A percentile compares a stretch with the other conserved stretches of the same genome.
Conservation (phyloP, 2,329 filamentous ascomycete genomes). For the Exophiala oligosperma region DNA sequence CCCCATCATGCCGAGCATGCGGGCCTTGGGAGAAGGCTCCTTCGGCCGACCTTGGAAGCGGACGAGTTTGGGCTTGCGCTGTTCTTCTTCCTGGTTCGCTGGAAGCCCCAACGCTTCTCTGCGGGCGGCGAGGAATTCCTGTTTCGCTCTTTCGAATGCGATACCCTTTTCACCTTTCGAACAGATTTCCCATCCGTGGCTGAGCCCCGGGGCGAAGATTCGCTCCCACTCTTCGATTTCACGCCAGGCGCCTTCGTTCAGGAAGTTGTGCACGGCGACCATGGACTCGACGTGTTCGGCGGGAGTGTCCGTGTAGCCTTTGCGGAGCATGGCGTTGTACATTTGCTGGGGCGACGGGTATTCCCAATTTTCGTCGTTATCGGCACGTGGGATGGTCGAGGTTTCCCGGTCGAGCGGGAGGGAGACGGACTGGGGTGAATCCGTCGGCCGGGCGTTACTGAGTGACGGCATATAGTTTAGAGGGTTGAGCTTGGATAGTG, state of each 20-base stretch:
- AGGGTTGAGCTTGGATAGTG: slow-evolving; percentile 68
- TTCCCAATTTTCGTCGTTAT: slow-evolving; percentile 82
- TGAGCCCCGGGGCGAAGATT: slow-evolving; percentile 74
- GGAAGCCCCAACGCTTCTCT: slow-evolving; percentile 28
- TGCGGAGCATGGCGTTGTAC: slow-evolving; percentile 97
- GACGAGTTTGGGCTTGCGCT: slow-evolving; percentile 67
- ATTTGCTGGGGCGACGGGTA: slow-evolving; percentile 98
- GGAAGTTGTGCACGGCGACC: slow-evolving; percentile 96
- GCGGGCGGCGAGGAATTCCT: slow-evolving; percentile 40
- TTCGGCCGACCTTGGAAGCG: slow-evolving; percentile 87
- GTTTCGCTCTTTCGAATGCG: slow-evolving; percentile 53
- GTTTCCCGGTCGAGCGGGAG: slow-evolving; percentile 79
- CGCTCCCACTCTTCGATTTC: slow-evolving; percentile 95
- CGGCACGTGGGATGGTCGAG: slow-evolving; percentile 88
- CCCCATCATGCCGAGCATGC: slow-evolving; percentile 77
- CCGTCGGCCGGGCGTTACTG: slow-evolving; percentile 72
- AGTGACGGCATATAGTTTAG: slow-evolving; percentile 96
- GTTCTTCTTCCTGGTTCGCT: slow-evolving; percentile 29
- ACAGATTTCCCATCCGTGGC: slow-evolving; percentile 71
- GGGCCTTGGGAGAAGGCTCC: slow-evolving; percentile 88
- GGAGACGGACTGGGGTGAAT: slow-evolving; percentile 62
- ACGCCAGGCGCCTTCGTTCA: slow-evolving; percentile 95
- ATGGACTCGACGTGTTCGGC: slow-evolving; percentile 91
- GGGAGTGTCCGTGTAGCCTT: slow-evolving; percentile 93
- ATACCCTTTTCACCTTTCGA: slow-evolving; percentile 70